phyloP scores from a whole-genome alignment of 1,284 basidiomycete species.

The Pisolithus thermaeus region DNA sequence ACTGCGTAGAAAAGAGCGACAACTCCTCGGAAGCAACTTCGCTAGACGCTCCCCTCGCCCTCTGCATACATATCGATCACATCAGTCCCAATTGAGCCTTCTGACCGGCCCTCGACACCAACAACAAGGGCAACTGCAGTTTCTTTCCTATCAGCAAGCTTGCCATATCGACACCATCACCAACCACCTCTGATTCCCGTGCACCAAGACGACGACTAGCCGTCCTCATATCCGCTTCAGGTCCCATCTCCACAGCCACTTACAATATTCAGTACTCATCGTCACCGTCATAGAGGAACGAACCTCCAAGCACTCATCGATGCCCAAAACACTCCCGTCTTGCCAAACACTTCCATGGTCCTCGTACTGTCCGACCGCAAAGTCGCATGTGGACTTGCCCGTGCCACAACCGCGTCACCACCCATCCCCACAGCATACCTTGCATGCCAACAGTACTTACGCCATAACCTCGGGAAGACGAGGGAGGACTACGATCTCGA shows the following conservation, averaged over 20 bases:
- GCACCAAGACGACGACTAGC: conserved; percentile 35
- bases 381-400: conserved; percentile 82
- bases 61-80: too few species aligned
- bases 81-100: too few species aligned
- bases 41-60: too few species aligned
- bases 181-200: too few species aligned
- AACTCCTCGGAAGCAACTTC: too few species aligned
- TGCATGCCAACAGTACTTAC: conserved; percentile 81
- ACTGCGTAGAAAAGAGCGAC: too few species aligned
- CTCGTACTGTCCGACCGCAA: conserved; percentile 92
- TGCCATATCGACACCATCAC: too few species aligned
- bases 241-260: conserved; percentile 32
- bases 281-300: conserved; percentile 52
- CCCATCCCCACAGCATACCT: conserved; percentile 83
- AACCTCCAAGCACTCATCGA: conserved; percentile 97
- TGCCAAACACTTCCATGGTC: conserved; percentile 68
- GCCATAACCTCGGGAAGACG: conserved; percentile 66
- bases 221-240: conserved; percentile 80
- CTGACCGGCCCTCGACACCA: too few species aligned
- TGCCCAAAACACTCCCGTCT: conserved; percentile 60
- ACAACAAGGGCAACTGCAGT: conserved; percentile 13
- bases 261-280: not conserved
- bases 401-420: conserved; percentile 65
- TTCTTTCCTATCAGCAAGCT: not conserved
- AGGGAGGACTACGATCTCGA: conserved; percentile 85